These are phyloP conservation scores for Myotisia sp. DNA, from an alignment of 2,329 filamentous ascomycete species.

Conservation along the genomic window DNA sequence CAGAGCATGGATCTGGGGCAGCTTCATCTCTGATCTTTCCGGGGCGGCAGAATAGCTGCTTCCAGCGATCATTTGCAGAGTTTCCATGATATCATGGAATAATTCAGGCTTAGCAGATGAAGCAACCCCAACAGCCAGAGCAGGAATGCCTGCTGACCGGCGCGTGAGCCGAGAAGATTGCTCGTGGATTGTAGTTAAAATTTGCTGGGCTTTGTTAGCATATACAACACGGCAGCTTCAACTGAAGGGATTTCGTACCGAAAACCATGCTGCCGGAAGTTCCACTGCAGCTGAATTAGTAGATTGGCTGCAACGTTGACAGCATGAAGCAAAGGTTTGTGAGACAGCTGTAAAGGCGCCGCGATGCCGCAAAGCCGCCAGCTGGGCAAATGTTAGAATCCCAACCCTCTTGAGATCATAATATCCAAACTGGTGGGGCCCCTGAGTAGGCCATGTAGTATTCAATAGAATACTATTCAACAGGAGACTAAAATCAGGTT, in stretches of 20 bases:
- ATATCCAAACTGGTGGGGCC: constrained; percentile 31
- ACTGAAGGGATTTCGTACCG: constrained; percentile 32
- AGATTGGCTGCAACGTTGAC: constrained; percentile 48
- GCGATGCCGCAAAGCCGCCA: constrained; percentile 70
- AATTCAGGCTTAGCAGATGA: constrained; percentile 39
- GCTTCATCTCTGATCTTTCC: constrained; percentile 35
- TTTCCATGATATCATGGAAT: constrained; percentile 29
- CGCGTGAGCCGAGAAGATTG: constrained; percentile 70
- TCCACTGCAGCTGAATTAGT: constrained; percentile 28
- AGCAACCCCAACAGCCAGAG: constrained; percentile 69
- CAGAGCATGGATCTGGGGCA: constrained; percentile 86
- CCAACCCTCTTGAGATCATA: constrained; percentile 54
- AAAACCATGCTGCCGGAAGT: constrained; percentile 56
- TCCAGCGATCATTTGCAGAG: constrained; percentile 27
- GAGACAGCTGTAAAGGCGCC: constrained; percentile 91
- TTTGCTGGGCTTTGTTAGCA: constrained; percentile 22
- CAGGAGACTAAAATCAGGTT: constrained; percentile 46
- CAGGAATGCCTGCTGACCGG: constrained; percentile 81
- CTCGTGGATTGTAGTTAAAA: constrained; percentile 54
- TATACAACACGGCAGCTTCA: constrained; percentile 6
- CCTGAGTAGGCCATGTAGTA: constrained; percentile 33
- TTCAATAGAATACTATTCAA: constrained; percentile 49
- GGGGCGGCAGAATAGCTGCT: constrained; percentile 19
- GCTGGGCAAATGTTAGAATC: constrained; percentile 62
- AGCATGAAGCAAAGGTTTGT: constrained; percentile 71